Evolutionary conservation across 2,329 filamentous ascomycete genomes (phyloP), one percentile per base, ranked within the genome.

Genomic region (Pezicula neosporulosa): DNA sequence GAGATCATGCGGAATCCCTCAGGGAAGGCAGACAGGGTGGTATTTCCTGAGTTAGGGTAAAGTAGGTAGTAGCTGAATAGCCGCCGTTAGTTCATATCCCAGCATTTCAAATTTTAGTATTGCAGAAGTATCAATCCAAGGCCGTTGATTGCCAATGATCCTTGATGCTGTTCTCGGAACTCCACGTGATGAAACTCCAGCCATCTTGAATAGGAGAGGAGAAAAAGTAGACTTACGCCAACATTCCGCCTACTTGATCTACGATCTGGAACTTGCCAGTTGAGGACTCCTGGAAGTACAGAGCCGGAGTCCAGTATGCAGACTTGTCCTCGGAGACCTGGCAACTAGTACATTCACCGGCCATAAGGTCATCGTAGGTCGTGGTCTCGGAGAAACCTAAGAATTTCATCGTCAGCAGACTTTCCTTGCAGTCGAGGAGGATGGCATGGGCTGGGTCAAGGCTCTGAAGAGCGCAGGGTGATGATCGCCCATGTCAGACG

Each of bases 1-100:
- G 90, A 84, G 60, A 97, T 74, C 89, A 96, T 95, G 55, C 82
- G 78, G 73, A 96, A 95, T 44, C 82, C 80, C 12, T 78, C 65
- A 1, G 90, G 90, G 73, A 95, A 96, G 1, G 89, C 85, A 24
- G 77, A 79, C 52, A 95, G 70, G 42, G 77, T 72, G 8, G 78
- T 77, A 39, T 78, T 74, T n/a, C 78, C 68, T 46, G 76, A 72
- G 55, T 69, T 68, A 43, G 82, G 78, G 63, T 87, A 84, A 10
- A 90, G 82, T 44, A 96, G 83, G 70, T 97, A 97, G 77, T 97
- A 97, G 15, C 89, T 89, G 45, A 33, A 33, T 28, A 13, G 21
- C 18, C 24, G 8, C 8, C 37, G 44, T 65, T 54, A 66, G 60
- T 52, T 18, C 24, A 21, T 27, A 16, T 33, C 27, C 44, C 16